Evolutionary conservation across 768 basidiomycete species (phyloP).

Genomic region (Cubamyces lactineus): DNA sequence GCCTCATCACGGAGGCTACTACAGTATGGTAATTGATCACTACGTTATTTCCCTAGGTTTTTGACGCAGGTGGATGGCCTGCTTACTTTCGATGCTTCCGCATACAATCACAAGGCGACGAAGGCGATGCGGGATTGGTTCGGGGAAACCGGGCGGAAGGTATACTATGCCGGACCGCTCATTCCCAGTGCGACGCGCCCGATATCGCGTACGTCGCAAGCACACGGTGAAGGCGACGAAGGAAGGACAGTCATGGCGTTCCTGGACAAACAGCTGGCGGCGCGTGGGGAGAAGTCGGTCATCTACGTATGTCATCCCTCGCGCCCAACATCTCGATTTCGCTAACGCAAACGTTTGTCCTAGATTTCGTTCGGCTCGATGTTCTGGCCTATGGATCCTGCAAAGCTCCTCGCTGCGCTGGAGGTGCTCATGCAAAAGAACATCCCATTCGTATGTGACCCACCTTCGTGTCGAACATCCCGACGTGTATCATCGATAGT

Average conservation of each 20-base stretch:
- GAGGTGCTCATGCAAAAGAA: too few relatives aligned
- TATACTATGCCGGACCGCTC: conserved; percentile 22
- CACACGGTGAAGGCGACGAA: background rate
- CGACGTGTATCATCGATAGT: too few relatives aligned
- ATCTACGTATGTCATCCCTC: too few relatives aligned
- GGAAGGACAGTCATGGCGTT: conserved; percentile 12
- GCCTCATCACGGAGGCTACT: background rate
- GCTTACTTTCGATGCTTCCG: conserved; percentile 13
- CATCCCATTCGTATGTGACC: too few relatives aligned
- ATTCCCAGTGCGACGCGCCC: background rate
- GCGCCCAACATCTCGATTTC: too few relatives aligned
- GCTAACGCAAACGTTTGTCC: too few relatives aligned
- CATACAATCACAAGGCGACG: conserved; percentile 16
- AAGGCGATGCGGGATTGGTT: conserved; percentile 3
- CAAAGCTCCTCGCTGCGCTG: too few relatives aligned
- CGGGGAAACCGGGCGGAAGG: conserved; percentile 10
- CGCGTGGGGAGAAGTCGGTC: too few relatives aligned
- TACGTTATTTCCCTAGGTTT: background rate
- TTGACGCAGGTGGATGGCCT: background rate
- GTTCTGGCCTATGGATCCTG: too few relatives aligned
- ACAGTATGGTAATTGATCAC: background rate
- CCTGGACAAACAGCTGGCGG: too few relatives aligned
- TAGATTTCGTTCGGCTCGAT: too few relatives aligned
- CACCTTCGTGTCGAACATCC: too few relatives aligned
- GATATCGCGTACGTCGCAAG: background rate